Conservation (phyloP, 108 stramenopile genomes). For the Licmophora abbreviata region DNA sequence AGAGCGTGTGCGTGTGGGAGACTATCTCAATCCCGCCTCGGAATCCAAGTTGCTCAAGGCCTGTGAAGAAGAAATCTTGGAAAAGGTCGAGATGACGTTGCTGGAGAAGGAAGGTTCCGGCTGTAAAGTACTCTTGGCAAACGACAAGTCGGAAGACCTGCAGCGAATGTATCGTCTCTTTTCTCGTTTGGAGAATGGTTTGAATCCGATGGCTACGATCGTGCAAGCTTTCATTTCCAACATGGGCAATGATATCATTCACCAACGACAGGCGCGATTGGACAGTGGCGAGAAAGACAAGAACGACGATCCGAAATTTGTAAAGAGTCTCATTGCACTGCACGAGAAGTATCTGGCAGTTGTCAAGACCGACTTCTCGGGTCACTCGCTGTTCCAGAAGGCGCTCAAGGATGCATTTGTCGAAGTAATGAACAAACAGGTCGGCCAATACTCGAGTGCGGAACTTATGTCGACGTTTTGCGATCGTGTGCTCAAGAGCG, state of each 20-base stretch:
- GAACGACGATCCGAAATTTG: slow-evolving; percentile 95
- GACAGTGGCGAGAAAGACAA: slow-evolving; percentile 87
- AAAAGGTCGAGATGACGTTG: slow-evolving; percentile 85
- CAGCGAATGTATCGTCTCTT: slow-evolving; percentile 96
- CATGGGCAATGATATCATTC: slow-evolving; percentile 84
- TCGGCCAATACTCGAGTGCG: slow-evolving; percentile 93
- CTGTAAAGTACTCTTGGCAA: slow-evolving; percentile 88
- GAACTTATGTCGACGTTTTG: slow-evolving; percentile 97
- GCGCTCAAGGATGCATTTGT: slow-evolving; percentile 99
- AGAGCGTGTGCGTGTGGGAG: slow-evolving; percentile 83
- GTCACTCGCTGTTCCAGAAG: slow-evolving; percentile 95
- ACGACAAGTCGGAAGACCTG: slow-evolving; percentile 95
- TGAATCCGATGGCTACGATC: slow-evolving; percentile 90
- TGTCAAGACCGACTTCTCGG: slow-evolving; percentile 86
- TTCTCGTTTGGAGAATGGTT: slow-evolving; percentile 84
- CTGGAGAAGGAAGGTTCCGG: slow-evolving; percentile 98
- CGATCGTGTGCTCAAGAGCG: slow-evolving; percentile 97
- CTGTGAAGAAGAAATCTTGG: slow-evolving; percentile 92
- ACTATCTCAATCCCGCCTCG: slow-evolving; percentile 88
- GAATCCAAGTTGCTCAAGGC: slow-evolving; percentile 89
- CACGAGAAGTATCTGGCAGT: slow-evolving; percentile 94
- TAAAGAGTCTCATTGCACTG: slow-evolving; percentile 91
- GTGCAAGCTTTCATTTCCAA: slow-evolving; percentile 75
- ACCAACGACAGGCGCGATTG: slow-evolving; percentile 81
- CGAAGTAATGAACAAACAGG: slow-evolving; percentile 94